Evolutionary conservation across 148 eudicot species (phyloP), one percentile per base, ranked within the genome.

Genomic region (Chenopodium berlandieri): DNA sequence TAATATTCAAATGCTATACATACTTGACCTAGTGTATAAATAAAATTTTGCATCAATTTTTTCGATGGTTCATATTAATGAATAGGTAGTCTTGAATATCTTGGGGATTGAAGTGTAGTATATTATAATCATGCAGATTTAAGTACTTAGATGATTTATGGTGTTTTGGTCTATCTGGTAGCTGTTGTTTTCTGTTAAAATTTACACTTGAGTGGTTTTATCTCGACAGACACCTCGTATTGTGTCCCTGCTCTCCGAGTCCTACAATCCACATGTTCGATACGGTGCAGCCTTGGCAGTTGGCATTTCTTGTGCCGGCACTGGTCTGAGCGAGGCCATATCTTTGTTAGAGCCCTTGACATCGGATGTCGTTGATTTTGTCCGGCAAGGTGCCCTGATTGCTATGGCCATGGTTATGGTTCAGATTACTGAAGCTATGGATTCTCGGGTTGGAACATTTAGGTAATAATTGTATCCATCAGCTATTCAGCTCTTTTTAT

Each of bases 371-470:
- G 95, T 91, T 82, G 99, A 96, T 80, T 96, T 96, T 90, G 99
- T 96, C 81, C 95, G 99, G 66, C 98, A 96, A 89, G 99, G 98
- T 73, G 98, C 99, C 82, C 81, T 96, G 32, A 96, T 96, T 84
- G 97, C 99, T 58, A 94, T 96, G 99, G 99, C 99, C 27, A 96
- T 96, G 99, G 99, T 96, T 58, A 91, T 96, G 98, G 89, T 96
- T 63, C 99, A 96, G 90, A 92, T 84, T 75, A 94, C 89, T 71
- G 95, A 96, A 90, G 97, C 98, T 79, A 91, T 94, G 85, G 99
- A 96, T 83, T 92, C 98, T 80, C 99, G 99, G 74, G 99, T 96
- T 81, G 99, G 99, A 79, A 82, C 97, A 78, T 96, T 96, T 86
- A 94, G 99, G 99, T 96, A 82, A 40, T 58, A 69, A 0, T 44